Evolutionary conservation across 441 rosid species (phyloP).

Genomic region (Aquilaria agallochum): DNA sequence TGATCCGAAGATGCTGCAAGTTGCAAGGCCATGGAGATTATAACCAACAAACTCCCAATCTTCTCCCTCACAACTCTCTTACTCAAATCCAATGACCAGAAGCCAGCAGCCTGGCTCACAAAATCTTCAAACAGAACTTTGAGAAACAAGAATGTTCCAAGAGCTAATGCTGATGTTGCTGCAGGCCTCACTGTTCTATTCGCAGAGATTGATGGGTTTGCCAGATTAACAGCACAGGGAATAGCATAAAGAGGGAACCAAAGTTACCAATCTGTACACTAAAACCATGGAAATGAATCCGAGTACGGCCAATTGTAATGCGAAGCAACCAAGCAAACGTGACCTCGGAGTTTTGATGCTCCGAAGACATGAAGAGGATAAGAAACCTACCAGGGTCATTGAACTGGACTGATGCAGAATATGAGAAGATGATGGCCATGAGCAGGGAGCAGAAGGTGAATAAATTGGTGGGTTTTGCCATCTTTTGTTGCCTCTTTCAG

Average conservation of each 20-base stretch:
- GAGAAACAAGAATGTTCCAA: slow-evolving; percentile 46
- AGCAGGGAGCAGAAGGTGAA: slow-evolving; percentile 48
- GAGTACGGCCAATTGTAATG: neutral
- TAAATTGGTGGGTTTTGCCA: slow-evolving; percentile 33
- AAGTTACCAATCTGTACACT: slow-evolving; percentile 74
- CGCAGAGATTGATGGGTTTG: slow-evolving; percentile 23
- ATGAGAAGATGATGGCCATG: slow-evolving; percentile 70
- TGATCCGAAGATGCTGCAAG: slow-evolving; percentile 25
- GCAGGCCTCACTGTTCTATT: slow-evolving; percentile 20
- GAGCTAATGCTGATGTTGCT: slow-evolving; percentile 25
- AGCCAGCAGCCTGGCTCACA: slow-evolving; percentile 32
- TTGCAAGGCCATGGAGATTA: slow-evolving; percentile 65
- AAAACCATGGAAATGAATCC: slow-evolving; percentile 53
- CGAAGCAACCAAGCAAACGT: too few species aligned
- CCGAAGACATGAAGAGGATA: neutral
- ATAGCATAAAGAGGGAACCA: slow-evolving; percentile 79
- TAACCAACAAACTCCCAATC: slow-evolving; percentile 71
- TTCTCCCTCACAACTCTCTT: slow-evolving; percentile 73
- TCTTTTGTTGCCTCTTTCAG: slow-evolving; percentile 18
- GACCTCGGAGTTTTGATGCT: neutral
- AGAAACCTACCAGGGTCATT: slow-evolving; percentile 58
- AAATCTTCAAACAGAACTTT: slow-evolving; percentile 52
- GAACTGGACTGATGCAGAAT: slow-evolving; percentile 76
- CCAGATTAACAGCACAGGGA: slow-evolving; percentile 53
- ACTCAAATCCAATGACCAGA: slow-evolving; percentile 58